Conservation (phyloP, 305 asterid species). For the Solanum hybrid region DNA sequence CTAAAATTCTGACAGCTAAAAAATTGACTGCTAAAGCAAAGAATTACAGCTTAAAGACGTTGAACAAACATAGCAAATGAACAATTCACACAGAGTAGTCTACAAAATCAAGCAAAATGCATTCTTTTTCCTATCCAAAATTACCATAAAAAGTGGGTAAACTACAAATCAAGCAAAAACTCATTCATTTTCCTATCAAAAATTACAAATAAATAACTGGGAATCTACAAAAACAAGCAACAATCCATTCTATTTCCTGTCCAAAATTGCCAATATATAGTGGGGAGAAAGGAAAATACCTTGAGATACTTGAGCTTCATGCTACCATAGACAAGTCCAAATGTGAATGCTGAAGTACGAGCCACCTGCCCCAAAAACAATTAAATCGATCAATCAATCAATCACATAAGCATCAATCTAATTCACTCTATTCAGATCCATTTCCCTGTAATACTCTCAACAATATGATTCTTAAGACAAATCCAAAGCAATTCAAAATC, state of each 20-base stretch:
- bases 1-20: not conserved
- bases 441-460: not conserved
- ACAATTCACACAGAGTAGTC: not conserved
- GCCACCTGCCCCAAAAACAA: conserved; percentile 46
- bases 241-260: not conserved
- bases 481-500: not conserved
- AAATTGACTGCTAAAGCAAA: not conserved
- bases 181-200: not conserved
- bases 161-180: not conserved
- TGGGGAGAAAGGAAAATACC: conserved; percentile 24
- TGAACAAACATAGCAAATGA: not conserved
- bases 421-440: not conserved
- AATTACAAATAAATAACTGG: not conserved
- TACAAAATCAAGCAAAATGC: not conserved
- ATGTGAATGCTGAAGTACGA: conserved; percentile 68
- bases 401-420: not conserved
- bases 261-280: not conserved
- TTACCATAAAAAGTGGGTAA: not conserved
- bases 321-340: conserved; percentile 67
- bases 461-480: not conserved
- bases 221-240: not conserved
- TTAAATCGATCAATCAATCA: not conserved
- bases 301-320: conserved; percentile 66
- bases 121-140: not conserved
- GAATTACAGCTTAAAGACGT: not conserved